Conservation (phyloP, 2,329 filamentous ascomycete genomes). For the Emergomyces pasteurianus region DNA sequence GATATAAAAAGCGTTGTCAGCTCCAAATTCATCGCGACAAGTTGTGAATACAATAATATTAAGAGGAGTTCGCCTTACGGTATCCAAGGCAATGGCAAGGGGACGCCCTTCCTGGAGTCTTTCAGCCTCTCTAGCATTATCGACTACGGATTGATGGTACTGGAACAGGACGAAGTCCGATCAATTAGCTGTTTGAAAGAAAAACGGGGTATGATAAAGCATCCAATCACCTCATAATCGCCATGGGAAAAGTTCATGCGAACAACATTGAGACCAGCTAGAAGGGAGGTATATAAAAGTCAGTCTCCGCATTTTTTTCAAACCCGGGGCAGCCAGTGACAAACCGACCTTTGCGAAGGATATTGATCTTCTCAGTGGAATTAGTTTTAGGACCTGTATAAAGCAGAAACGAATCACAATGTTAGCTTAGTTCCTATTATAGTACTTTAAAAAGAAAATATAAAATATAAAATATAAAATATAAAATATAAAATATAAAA, state of each 20-base stretch:
- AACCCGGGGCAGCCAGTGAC: neutral
- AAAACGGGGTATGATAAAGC: neutral
- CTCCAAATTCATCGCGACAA: conserved; percentile 26
- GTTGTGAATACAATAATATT: neutral
- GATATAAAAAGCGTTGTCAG: conserved; percentile 18
- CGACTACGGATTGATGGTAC: conserved; percentile 97
- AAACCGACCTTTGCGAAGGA: conserved; percentile 56
- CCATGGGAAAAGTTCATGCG: conserved; percentile 99
- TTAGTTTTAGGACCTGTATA: conserved; percentile 81
- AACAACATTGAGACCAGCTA: conserved; percentile 87
- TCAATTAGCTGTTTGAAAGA: neutral
- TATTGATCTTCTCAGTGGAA: conserved; percentile 92
- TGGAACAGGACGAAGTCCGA: conserved; percentile 22
- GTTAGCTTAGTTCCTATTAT: neutral
- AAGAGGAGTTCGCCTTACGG: conserved; percentile 47
- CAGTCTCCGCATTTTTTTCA: no score
- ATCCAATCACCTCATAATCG: conserved; percentile 54
- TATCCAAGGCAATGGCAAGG: conserved; percentile 85
- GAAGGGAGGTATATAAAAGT: conserved; percentile 8
- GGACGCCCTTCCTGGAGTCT: conserved; percentile 65
- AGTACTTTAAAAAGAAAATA: neutral
- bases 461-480: neutral
- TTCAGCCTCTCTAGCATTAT: conserved; percentile 85
- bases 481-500: no score
- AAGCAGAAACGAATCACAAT: conserved; percentile 5